Evolutionary conservation across 2,329 filamentous ascomycete species (phyloP).

Genomic region (Pleoardoris graminearum): DNA sequence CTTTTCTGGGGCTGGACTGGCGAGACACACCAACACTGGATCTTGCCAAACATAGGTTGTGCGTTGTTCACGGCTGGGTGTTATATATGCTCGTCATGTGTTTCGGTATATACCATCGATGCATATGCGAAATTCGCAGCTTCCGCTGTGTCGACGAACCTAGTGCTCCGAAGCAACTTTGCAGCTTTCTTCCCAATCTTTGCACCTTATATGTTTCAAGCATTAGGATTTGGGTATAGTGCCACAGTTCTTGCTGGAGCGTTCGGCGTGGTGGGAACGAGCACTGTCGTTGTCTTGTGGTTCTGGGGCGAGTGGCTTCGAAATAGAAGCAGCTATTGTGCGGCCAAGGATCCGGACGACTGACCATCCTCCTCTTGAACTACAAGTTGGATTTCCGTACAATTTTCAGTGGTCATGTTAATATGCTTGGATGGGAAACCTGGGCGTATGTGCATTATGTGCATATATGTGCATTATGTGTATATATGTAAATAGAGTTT

Average conservation of each 20-base stretch:
- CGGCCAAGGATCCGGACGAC: background rate
- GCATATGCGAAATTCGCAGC: slow-evolving; percentile 33
- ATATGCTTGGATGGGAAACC: no score
- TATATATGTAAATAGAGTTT: no score
- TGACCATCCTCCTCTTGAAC: no score
- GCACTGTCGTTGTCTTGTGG: slow-evolving; percentile 3
- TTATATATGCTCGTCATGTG: slow-evolving; percentile 41
- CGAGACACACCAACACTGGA: slow-evolving; percentile 56
- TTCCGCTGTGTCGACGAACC: slow-evolving; percentile 10
- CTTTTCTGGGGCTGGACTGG: slow-evolving; percentile 57
- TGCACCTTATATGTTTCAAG: slow-evolving; percentile 37
- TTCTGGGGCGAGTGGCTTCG: slow-evolving; percentile 11
- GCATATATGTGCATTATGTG: no score
- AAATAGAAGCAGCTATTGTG: slow-evolving; percentile 11
- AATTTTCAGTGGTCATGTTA: no score
- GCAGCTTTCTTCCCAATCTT: slow-evolving; percentile 36
- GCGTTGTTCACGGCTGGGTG: slow-evolving; percentile 47
- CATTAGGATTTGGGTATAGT: slow-evolving; percentile 40
- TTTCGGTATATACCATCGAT: slow-evolving; percentile 61
- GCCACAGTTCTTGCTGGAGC: slow-evolving; percentile 20
- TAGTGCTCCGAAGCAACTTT: slow-evolving; percentile 5
- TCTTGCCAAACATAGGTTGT: slow-evolving; percentile 56
- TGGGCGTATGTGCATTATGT: no score
- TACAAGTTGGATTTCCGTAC: no score
- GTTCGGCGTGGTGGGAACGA: slow-evolving; percentile 1